These are phyloP conservation scores for Niebla homalea DNA, from an alignment of 495 filamentous ascomycete genomes.

Conservation along the genomic window DNA sequence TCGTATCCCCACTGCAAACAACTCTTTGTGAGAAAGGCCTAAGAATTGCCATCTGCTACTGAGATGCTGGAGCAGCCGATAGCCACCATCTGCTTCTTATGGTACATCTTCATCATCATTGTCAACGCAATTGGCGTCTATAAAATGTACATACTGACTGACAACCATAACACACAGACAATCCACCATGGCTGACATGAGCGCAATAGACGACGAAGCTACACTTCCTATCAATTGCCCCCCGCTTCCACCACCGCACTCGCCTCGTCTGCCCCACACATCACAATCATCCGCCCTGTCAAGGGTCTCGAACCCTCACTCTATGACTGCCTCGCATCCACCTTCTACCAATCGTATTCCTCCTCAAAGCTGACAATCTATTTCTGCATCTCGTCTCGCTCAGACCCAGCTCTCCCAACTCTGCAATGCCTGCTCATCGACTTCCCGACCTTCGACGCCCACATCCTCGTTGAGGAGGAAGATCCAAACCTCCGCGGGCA, in stretches of 20 bases:
- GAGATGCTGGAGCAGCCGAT: constrained; percentile 8
- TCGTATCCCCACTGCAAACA: too few species aligned
- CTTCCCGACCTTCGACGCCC: constrained; percentile 60
- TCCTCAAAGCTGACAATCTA: constrained; percentile 61
- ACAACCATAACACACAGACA: constrained; percentile 7
- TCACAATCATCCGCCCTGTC: constrained; percentile 85
- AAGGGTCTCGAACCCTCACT: constrained; percentile 85
- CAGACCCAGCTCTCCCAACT: constrained; percentile 66
- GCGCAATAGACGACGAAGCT: constrained; percentile 31
- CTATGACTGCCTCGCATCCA: constrained; percentile 86
- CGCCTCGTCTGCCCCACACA: constrained; percentile 45
- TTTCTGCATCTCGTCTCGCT: constrained; percentile 66
- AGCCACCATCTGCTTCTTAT: constrained; percentile 42
- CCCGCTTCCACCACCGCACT: constrained; percentile 20
- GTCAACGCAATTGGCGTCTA: constrained; percentile 46
- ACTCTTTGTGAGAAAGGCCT: too few species aligned
- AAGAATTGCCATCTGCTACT: too few species aligned
- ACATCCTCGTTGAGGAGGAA: constrained; percentile 73
- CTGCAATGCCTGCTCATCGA: constrained; percentile 56
- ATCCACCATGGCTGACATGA: constrained; percentile 9
- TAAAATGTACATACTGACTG: constrained; percentile 39
- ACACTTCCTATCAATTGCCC: constrained; percentile 25
- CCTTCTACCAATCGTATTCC: constrained; percentile 75
- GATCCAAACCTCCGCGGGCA: constrained; percentile 56
- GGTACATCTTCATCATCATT: constrained; percentile 41